A percentile compares a stretch with the other conserved stretches of the same genome.
Conservation (phyloP, 805 yeast genomes). For the Candida nemodendra region DNA sequence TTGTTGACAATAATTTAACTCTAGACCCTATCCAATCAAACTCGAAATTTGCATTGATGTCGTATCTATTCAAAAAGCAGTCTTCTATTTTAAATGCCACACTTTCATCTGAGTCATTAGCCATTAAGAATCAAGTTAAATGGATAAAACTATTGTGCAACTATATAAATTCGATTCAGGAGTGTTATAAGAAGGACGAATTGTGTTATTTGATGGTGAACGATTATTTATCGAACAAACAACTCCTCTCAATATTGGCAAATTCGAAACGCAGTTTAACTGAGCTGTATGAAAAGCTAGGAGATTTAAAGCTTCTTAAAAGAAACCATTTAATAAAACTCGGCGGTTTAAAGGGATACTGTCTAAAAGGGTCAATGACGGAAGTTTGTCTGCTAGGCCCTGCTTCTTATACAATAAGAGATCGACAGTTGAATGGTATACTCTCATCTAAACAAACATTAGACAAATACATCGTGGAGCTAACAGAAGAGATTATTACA, state of each 20-base stretch:
- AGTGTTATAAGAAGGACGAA: conserved; percentile 35
- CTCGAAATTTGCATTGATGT: conserved; percentile 21
- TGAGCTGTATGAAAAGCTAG: conserved; percentile 40
- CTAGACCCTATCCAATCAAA: conserved; percentile 1
- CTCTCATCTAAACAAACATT: conserved; percentile 37
- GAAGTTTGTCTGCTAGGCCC: conserved; percentile 17
- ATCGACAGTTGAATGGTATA: conserved; percentile 19
- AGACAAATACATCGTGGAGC: conserved; percentile 41
- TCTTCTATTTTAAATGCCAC: conserved; percentile 21
- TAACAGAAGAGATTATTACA: conserved; percentile 56
- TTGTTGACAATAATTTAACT: conserved; percentile 4
- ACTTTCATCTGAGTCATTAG: conserved; percentile 28
- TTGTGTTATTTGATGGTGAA: conserved; percentile 41
- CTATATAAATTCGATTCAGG: conserved; percentile 24
- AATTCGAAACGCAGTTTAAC: conserved; percentile 22
- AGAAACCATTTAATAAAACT: conserved; percentile 41
- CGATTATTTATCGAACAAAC: conserved; percentile 34
- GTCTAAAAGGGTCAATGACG: conserved; percentile 31
- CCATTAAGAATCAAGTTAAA: conserved; percentile 30
- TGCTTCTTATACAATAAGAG: conserved; percentile 9
- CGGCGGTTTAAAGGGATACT: conserved; percentile 31
- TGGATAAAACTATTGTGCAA: conserved; percentile 28
- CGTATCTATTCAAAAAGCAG: conserved; percentile 23
- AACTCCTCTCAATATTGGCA: conserved; percentile 20
- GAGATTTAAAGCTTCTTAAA: conserved; percentile 48